These are phyloP conservation scores for Tardiomyces depauwii DNA, from an alignment of 1,139 yeast species.

Conservation along the genomic window DNA sequence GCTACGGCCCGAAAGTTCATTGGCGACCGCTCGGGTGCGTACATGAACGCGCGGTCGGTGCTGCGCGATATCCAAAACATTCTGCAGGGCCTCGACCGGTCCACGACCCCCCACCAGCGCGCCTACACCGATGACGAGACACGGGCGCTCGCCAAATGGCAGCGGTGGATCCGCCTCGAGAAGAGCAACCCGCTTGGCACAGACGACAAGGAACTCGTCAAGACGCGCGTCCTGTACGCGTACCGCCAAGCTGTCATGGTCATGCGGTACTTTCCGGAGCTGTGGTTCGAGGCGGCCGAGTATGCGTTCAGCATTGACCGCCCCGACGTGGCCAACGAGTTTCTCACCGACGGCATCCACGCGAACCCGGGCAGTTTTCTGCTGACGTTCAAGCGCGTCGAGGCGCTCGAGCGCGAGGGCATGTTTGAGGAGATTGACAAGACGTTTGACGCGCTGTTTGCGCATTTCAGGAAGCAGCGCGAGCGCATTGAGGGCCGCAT, in stretches of 20 bases:
- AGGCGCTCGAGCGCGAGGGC: slow-evolving; percentile 51
- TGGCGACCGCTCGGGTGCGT: slow-evolving; percentile 73
- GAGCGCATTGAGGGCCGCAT: slow-evolving; percentile 12
- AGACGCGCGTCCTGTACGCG: slow-evolving; percentile 58
- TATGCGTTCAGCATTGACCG: slow-evolving; percentile 19
- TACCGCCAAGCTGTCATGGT: slow-evolving; percentile 58
- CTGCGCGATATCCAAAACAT: slow-evolving; percentile 57
- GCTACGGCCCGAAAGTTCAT: slow-evolving; percentile 78
- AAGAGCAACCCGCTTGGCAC: slow-evolving; percentile 55
- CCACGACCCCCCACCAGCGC: slow-evolving; percentile 29
- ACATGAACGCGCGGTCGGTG: slow-evolving; percentile 80
- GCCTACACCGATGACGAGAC: slow-evolving; percentile 30
- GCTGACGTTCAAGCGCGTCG: slow-evolving; percentile 58
- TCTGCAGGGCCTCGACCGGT: slow-evolving; percentile 36
- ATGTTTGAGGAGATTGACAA: slow-evolving; percentile 42
- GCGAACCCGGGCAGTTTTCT: slow-evolving; percentile 67
- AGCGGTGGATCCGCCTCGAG: slow-evolving; percentile 73
- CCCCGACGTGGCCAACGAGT: slow-evolving; percentile 24
- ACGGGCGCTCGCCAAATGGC: slow-evolving; percentile 41
- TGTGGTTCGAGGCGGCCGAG: slow-evolving; percentile 66
- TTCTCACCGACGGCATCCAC: slow-evolving; percentile 44
- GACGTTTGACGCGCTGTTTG: slow-evolving; percentile 30
- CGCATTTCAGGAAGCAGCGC: slow-evolving; percentile 19
- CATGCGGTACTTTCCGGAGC: slow-evolving; percentile 64
- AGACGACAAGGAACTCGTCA: slow-evolving; percentile 36